Evolutionary conservation across 163 green algal species (phyloP).

Genomic region (Trebouxia gelatinosa): DNA sequence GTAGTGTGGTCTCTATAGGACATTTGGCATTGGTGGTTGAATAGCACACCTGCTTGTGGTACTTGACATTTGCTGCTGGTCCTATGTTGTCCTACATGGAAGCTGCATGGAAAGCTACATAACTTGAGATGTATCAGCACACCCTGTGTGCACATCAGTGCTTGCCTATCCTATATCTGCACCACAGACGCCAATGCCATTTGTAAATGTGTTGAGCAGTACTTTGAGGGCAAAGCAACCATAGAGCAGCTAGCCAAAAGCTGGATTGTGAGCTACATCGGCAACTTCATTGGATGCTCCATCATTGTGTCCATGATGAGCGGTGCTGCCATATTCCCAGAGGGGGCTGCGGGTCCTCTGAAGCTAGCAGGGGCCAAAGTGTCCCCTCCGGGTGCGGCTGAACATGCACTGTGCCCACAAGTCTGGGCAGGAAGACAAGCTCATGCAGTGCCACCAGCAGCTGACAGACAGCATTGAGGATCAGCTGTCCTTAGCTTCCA

Average conservation of each 20-base stretch:
- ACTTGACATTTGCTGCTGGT: too few relatives aligned
- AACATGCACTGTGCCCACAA: constrained; percentile 77
- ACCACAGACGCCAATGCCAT: not conserved
- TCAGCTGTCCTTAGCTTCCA: constrained; percentile 71
- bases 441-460: constrained; percentile 74
- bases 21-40: too few relatives aligned
- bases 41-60: too few relatives aligned
- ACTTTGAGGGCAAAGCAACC: constrained; percentile 48
- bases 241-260: constrained; percentile 55
- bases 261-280: constrained; percentile 64
- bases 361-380: too few relatives aligned
- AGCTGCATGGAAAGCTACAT: not conserved
- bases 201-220: constrained; percentile 20
- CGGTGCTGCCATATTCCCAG: too few relatives aligned
- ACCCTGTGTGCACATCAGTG: not conserved
- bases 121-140: not conserved
- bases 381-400: too few relatives aligned
- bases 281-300: constrained; percentile 74
- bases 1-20: too few relatives aligned
- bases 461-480: constrained; percentile 72
- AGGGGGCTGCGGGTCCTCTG: too few relatives aligned
- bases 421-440: constrained; percentile 63
- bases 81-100: not conserved
- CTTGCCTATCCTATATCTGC: not conserved
- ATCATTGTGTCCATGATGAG: constrained; percentile 59